Conservation (phyloP, 495 filamentous ascomycete genomes). For the Cercophora scortea region DNA sequence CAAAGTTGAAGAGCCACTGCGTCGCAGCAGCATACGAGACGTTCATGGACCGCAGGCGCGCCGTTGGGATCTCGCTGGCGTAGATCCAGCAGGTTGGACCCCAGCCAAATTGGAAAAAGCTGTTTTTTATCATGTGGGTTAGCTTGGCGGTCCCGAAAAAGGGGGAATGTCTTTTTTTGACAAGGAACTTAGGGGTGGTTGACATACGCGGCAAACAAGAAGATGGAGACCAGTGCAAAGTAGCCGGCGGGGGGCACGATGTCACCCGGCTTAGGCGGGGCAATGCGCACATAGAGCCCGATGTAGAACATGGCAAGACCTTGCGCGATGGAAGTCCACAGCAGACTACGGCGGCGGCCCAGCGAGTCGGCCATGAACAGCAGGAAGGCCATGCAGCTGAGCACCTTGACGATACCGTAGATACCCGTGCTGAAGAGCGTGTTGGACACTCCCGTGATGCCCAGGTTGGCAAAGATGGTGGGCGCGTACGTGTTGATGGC, state of each 20-base stretch:
- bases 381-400: conserved; percentile 30
- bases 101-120: conserved; percentile 73
- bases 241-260: conserved; percentile 44
- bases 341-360: conserved; percentile 57
- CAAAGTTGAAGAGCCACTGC: conserved; percentile 65
- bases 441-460: conserved; percentile 36
- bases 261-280: conserved; percentile 47
- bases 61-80: conserved; percentile 66
- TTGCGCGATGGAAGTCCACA: conserved; percentile 67
- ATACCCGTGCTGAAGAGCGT: conserved; percentile 42
- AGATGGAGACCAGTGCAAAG: conserved; percentile 62
- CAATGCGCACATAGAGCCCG: conserved; percentile 67
- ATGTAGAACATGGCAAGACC: conserved; percentile 71
- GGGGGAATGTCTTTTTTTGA: background rate
- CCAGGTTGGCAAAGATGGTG: conserved; percentile 41
- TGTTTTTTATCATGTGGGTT: background rate
- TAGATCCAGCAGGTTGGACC: conserved; percentile 76
- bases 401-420: conserved; percentile 43
- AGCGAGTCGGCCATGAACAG: conserved; percentile 58
- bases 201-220: conserved; percentile 55
- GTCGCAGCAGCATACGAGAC: conserved; percentile 63
- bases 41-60: conserved; percentile 61
- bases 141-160: background rate
- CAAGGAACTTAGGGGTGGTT: background rate
- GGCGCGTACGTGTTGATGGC: conserved; percentile 48